Percentiles rank a stretch among this genome's conserved stretches.
These are phyloP conservation scores for Stramenopiles sp. DNA, from an alignment of 352 stramenopile genomes.

Conservation along the genomic window DNA sequence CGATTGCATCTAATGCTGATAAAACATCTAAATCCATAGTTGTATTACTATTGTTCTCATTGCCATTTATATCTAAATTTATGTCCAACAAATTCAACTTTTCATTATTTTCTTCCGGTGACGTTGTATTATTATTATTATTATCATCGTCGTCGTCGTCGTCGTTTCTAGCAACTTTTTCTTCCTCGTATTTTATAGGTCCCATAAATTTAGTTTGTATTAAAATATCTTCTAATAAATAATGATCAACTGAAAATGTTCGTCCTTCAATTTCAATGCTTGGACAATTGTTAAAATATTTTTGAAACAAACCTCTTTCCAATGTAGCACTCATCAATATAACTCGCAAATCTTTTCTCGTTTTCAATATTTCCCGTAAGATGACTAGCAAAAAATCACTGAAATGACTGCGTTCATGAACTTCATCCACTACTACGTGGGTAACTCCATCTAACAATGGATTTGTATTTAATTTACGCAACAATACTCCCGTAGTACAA, in stretches of 20 bases:
- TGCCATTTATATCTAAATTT: not conserved
- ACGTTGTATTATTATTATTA: not conserved
- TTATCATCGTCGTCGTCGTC: not conserved
- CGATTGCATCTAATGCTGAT: not conserved
- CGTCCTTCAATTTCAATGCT: conserved; percentile 82
- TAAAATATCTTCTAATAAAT: not conserved
- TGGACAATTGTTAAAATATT: conserved; percentile 63
- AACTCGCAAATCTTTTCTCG: conserved; percentile 53
- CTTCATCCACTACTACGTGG: conserved; percentile 93
- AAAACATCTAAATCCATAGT: not conserved
- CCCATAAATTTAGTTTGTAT: not conserved
- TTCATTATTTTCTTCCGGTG: not conserved
- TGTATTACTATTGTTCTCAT: not conserved
- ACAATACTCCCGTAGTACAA: conserved; percentile 80
- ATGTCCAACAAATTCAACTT: not conserved
- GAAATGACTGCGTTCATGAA: conserved; percentile 87
- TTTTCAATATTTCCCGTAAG: conserved; percentile 49
- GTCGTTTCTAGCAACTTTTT: not conserved
- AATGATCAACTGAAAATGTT: conserved; percentile 88
- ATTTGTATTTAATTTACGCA: conserved; percentile 64
- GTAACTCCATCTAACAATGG: conserved; percentile 58
- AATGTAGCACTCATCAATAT: conserved; percentile 90
- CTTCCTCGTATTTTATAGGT: not conserved
- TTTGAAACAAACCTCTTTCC: conserved; percentile 76
- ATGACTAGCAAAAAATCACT: conserved; percentile 88